These are phyloP conservation scores for Ceratobasidium sp. DNA, from an alignment of 1,284 basidiomycete species.

Conservation along the genomic window DNA sequence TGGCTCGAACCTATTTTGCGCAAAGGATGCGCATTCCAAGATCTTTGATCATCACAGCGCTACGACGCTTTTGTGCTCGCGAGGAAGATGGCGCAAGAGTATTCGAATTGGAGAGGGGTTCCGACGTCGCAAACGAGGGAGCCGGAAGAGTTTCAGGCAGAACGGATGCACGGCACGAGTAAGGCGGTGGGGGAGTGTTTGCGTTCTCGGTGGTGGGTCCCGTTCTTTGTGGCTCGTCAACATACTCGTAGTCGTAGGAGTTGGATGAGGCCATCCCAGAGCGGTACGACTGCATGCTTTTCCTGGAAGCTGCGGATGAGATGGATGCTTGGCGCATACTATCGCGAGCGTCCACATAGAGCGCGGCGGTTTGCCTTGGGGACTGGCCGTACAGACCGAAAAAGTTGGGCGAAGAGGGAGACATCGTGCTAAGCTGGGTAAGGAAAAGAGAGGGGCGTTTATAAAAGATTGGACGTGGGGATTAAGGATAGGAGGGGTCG, in stretches of 20 bases:
- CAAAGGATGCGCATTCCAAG: conserved; percentile 41
- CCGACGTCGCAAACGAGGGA: conserved; percentile 4
- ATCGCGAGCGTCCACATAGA: conserved; percentile 34
- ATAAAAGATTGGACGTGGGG: conserved; percentile 25
- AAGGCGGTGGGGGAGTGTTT: conserved; percentile 35
- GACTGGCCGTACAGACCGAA: conserved; percentile 44
- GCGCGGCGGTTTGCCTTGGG: conserved; percentile 29
- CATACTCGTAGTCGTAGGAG: conserved; percentile 15
- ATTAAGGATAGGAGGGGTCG: conserved; percentile 18
- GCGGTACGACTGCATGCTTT: conserved; percentile 38
- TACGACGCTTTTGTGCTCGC: conserved; percentile 42
- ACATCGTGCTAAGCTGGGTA: conserved; percentile 15
- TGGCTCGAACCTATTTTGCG: conserved; percentile 35
- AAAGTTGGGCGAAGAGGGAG: conserved; percentile 34
- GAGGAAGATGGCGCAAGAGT: conserved; percentile 14
- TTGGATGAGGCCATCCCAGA: background rate
- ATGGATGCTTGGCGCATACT: conserved; percentile 36
- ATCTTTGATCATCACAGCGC: conserved; percentile 44
- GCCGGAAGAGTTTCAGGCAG: conserved; percentile 29
- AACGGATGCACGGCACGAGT: conserved; percentile 34
- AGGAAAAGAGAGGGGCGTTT: conserved; percentile 3
- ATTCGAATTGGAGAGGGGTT: conserved; percentile 14
- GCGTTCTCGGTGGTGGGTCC: background rate
- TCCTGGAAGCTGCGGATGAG: conserved; percentile 17
- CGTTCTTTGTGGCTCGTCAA: conserved; percentile 9